Percentiles rank a stretch among this genome's conserved stretches.
phyloP scores from a whole-genome alignment of 2,329 filamentous ascomycete genomes.

The Septoria linicola region DNA sequence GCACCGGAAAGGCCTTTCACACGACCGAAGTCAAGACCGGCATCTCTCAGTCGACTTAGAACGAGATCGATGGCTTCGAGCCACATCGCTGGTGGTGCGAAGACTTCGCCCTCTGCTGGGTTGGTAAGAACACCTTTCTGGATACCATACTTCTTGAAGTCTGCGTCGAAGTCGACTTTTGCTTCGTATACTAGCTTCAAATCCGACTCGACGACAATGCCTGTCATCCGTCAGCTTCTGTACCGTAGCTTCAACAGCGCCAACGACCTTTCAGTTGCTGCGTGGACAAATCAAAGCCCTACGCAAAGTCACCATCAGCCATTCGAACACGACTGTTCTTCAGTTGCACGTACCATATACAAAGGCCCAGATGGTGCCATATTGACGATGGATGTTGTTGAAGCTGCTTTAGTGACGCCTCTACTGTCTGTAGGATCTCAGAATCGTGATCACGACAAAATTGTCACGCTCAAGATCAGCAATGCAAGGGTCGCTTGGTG shows the following conservation, averaged over 20 bases:
- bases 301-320: neutral
- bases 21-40: conserved; percentile 68
- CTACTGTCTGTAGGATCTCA: no score
- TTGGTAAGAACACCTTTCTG: conserved; percentile 85
- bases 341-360: conserved; percentile 20
- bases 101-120: conserved; percentile 81
- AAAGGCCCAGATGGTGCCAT: conserved; percentile 16
- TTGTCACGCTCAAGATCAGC: no score
- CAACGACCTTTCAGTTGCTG: conserved; percentile 83
- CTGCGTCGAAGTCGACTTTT: conserved; percentile 92
- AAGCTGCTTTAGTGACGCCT: no score
- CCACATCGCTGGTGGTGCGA: conserved; percentile 90
- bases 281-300: conserved; percentile 90
- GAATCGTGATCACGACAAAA: no score
- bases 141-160: conserved; percentile 69
- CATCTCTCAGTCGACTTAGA: conserved; percentile 66
- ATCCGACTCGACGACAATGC: conserved; percentile 78
- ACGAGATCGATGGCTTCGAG: conserved; percentile 89
- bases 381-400: neutral
- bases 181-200: conserved; percentile 79
- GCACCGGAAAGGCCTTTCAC: conserved; percentile 85
- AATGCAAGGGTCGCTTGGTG: conserved; percentile 1
- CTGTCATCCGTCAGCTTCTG: conserved; percentile 45
- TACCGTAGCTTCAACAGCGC: conserved; percentile 62
- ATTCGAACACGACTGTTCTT: neutral